These are phyloP conservation scores for Zelonia costaricensis DNA, from an alignment of 208 protist genomes.

Conservation along the genomic window DNA sequence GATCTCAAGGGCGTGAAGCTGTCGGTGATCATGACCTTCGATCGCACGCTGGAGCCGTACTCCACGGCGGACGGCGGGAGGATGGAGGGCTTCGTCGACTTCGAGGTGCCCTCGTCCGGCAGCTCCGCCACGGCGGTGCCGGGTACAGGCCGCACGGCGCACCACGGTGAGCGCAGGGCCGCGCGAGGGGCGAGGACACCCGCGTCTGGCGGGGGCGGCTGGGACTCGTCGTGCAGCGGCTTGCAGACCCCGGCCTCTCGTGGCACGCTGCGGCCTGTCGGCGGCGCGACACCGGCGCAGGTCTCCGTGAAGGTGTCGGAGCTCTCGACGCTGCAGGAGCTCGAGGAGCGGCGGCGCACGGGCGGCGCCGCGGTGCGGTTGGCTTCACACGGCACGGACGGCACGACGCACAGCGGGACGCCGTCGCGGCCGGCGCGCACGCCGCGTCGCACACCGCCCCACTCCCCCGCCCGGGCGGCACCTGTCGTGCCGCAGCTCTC, in stretches of 20 bases:
- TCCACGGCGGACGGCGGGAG: background rate
- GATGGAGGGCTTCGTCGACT: conserved; percentile 34
- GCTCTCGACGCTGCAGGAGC: conserved; percentile 3
- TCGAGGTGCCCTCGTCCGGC: conserved; percentile 22
- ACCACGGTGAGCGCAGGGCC: too few species aligned
- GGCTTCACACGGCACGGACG: background rate
- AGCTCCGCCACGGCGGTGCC: background rate
- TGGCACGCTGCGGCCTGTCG: background rate
- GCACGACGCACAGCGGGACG: background rate
- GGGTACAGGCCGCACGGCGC: too few species aligned
- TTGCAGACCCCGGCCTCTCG: too few species aligned
- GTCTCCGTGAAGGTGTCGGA: conserved; percentile 12
- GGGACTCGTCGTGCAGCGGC: too few species aligned
- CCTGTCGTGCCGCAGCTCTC: conserved; percentile 33
- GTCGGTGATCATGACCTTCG: conserved; percentile 17
- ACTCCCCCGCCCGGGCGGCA: background rate
- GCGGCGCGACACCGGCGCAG: background rate
- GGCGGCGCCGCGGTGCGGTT: too few species aligned
- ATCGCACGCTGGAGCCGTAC: conserved; percentile 11
- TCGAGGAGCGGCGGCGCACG: conserved; percentile 4
- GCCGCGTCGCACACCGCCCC: background rate
- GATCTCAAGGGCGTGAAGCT: conserved; percentile 4
- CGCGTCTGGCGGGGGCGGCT: background rate
- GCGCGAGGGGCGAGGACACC: background rate
- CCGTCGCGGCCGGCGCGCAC: background rate